Percentiles rank a stretch among this genome's conserved stretches.
Conservation (phyloP, 371 early-diverging fungal species). For the Mortierella sp. region DNA sequence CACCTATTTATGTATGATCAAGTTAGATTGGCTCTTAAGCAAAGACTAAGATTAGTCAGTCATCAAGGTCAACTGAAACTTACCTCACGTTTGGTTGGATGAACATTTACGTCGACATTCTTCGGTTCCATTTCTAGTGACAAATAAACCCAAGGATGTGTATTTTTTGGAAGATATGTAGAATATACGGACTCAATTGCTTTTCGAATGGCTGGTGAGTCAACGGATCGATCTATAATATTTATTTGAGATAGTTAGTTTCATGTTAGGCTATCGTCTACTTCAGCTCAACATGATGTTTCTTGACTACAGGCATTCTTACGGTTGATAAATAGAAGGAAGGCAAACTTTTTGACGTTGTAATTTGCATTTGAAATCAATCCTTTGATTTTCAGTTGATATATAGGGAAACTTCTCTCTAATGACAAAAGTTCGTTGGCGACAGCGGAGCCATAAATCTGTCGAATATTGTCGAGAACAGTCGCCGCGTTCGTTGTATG, state of each 20-base stretch:
- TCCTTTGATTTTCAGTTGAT: conserved; percentile 74
- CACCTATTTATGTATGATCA: conserved; percentile 65
- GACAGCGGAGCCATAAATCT: conserved; percentile 82
- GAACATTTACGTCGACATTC: conserved; percentile 98
- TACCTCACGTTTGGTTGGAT: conserved; percentile 96
- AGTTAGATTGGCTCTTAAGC: background rate
- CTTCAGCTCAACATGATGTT: background rate
- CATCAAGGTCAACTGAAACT: background rate
- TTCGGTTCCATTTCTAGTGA: conserved; percentile 84
- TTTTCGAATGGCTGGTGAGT: conserved; percentile 81
- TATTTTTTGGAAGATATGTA: conserved; percentile 85
- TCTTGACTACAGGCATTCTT: conserved; percentile 36
- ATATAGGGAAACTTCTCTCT: conserved; percentile 57
- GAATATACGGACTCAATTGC: conserved; percentile 86
- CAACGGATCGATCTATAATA: conserved; percentile 87
- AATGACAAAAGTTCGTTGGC: conserved; percentile 79
- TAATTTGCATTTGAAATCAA: conserved; percentile 88
- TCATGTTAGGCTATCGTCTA: background rate
- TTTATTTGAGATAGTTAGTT: background rate
- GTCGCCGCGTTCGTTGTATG: conserved; percentile 73
- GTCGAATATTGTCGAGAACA: conserved; percentile 81
- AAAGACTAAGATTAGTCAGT: background rate
- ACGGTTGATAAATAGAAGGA: conserved; percentile 96
- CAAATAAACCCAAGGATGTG: conserved; percentile 94
- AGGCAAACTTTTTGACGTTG: conserved; percentile 78